Evolutionary conservation across 768 basidiomycete species (phyloP).

Genomic region (Lactarius evosmus): DNA sequence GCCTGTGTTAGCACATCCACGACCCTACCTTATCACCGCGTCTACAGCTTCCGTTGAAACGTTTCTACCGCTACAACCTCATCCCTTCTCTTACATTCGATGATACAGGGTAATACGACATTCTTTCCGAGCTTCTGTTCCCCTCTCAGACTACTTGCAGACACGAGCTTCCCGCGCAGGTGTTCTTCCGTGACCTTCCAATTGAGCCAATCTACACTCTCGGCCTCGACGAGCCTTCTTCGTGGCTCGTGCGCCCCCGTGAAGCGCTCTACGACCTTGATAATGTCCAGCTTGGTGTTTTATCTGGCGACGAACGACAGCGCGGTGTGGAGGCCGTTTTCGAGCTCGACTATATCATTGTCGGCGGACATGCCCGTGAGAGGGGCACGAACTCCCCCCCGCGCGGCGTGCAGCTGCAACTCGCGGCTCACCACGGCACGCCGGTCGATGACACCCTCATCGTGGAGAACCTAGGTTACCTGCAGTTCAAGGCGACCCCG

Average conservation of each 20-base stretch:
- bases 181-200: conserved; percentile 71
- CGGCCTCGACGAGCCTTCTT: conserved; percentile 84
- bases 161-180: conserved; percentile 53
- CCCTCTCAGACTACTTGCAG: conserved; percentile 35
- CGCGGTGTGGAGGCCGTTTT: conserved; percentile 72
- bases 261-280: conserved; percentile 91
- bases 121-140: neutral
- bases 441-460: conserved; percentile 84
- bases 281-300: conserved; percentile 80
- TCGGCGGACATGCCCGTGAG: conserved; percentile 94
- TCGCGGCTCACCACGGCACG: conserved; percentile 45
- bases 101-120: conserved; percentile 56
- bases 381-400: conserved; percentile 61
- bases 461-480: conserved; percentile 91
- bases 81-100: conserved; percentile 58
- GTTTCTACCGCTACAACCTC: conserved; percentile 85
- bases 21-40: neutral
- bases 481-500: conserved; percentile 92
- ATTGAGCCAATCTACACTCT: conserved; percentile 89
- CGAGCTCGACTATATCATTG: conserved; percentile 84
- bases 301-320: conserved; percentile 51
- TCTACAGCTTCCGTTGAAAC: conserved; percentile 80
- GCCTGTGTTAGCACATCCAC: neutral
- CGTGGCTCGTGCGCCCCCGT: conserved; percentile 92
- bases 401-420: conserved; percentile 87